Percentiles rank a stretch among this genome's conserved stretches.
phyloP scores from a whole-genome alignment of 2,329 filamentous ascomycete genomes.

The Pezicula radicicola region DNA sequence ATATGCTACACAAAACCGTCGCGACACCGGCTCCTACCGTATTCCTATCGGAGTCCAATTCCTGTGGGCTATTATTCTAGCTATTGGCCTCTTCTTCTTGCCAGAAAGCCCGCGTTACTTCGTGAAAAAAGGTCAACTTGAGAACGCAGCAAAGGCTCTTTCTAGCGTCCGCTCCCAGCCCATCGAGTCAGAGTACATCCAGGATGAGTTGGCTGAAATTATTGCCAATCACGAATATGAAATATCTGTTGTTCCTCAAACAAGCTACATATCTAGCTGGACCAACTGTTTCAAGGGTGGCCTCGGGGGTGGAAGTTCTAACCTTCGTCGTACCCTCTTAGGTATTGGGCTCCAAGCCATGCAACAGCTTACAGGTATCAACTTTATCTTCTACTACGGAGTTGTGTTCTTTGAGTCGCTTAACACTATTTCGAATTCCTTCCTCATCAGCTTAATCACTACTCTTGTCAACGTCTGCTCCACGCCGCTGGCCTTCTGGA shows the following conservation, averaged over 20 bases:
- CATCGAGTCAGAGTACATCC: slow-evolving; percentile 47
- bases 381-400: slow-evolving; percentile 61
- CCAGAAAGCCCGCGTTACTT: slow-evolving; percentile 57
- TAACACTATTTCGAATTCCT: slow-evolving; percentile 64
- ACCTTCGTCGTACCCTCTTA: slow-evolving; percentile 61
- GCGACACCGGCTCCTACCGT: slow-evolving; percentile 50
- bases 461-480: slow-evolving; percentile 69
- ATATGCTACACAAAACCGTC: slow-evolving; percentile 37
- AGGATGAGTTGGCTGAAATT: slow-evolving; percentile 35
- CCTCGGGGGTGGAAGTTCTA: slow-evolving; percentile 59
- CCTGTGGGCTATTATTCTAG: slow-evolving; percentile 47
- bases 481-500: slow-evolving; percentile 69
- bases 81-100: slow-evolving; percentile 46
- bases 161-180: slow-evolving; percentile 39
- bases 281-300: slow-evolving; percentile 62
- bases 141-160: slow-evolving; percentile 45
- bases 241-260: slow-evolving; percentile 59
- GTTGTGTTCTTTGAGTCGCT: slow-evolving; percentile 62
- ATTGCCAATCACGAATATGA: slow-evolving; percentile 69
- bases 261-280: slow-evolving; percentile 67
- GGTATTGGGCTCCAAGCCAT: slow-evolving; percentile 62
- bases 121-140: slow-evolving; percentile 43
- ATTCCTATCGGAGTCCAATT: slow-evolving; percentile 56
- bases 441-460: slow-evolving; percentile 62
- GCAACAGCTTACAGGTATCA: slow-evolving; percentile 64